Conservation (phyloP, 306 rosid genomes). For the Vigna hirtella region DNA sequence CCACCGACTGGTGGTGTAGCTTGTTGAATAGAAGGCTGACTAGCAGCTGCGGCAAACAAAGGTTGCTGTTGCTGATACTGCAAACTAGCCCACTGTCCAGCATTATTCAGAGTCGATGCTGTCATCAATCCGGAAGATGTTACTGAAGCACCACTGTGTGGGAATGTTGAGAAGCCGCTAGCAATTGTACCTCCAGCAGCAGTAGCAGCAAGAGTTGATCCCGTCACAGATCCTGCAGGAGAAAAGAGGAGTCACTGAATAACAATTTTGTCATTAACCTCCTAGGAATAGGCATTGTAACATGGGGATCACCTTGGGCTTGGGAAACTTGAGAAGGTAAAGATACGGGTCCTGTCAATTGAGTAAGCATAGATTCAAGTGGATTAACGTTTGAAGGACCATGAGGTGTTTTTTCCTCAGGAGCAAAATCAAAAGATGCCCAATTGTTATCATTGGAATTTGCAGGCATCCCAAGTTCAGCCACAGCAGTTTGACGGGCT, state of each 20-base stretch:
- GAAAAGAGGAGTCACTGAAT: slow-evolving; percentile 48
- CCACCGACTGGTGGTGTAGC: slow-evolving; percentile 55
- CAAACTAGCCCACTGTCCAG: slow-evolving; percentile 63
- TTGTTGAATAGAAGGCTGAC: slow-evolving; percentile 63
- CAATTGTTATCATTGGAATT: slow-evolving; percentile 68
- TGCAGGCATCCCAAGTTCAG: slow-evolving; percentile 59
- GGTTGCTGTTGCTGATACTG: slow-evolving; percentile 59
- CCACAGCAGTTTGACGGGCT: slow-evolving; percentile 57
- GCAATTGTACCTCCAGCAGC: slow-evolving; percentile 56
- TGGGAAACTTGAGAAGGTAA: slow-evolving; percentile 60
- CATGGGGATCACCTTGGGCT: slow-evolving; percentile 50
- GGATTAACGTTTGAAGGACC: slow-evolving; percentile 69
- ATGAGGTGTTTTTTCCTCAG: slow-evolving; percentile 58
- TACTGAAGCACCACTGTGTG: slow-evolving; percentile 58
- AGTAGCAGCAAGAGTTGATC: slow-evolving; percentile 46
- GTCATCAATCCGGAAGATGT: slow-evolving; percentile 54
- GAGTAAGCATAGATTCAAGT: slow-evolving; percentile 72
- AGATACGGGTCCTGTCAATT: slow-evolving; percentile 71
- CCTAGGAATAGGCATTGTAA: slow-evolving; percentile 44
- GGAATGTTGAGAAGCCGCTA: slow-evolving; percentile 58
- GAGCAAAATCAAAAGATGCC: slow-evolving; percentile 88
- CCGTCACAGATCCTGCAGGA: slow-evolving; percentile 50
- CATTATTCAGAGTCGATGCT: slow-evolving; percentile 49
- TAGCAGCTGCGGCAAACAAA: slow-evolving; percentile 51
- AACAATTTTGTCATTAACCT: slow-evolving; percentile 47